These are phyloP conservation scores for Achaetomiella virescens DNA, from an alignment of 495 filamentous ascomycete genomes.

Conservation along the genomic window DNA sequence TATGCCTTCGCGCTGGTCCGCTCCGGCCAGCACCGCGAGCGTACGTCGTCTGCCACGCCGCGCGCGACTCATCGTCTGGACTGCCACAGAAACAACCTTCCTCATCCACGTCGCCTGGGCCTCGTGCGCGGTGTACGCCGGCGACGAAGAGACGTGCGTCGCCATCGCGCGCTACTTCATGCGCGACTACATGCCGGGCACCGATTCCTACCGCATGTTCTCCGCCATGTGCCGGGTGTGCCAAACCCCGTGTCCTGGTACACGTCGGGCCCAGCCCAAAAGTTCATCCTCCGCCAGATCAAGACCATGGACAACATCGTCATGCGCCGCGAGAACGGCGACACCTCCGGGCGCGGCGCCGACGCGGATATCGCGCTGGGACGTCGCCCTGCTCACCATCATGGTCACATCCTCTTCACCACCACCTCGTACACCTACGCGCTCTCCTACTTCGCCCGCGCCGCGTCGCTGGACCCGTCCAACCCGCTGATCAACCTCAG, in stretches of 20 bases:
- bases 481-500: slow-evolving; percentile 73
- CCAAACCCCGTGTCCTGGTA: slow-evolving; percentile 52
- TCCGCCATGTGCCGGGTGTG: slow-evolving; percentile 61
- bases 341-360: background rate
- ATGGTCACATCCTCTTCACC: slow-evolving; percentile 78
- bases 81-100: slow-evolving; percentile 58
- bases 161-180: slow-evolving; percentile 74
- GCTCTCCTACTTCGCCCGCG: slow-evolving; percentile 84
- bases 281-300: slow-evolving; percentile 83
- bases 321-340: slow-evolving; percentile 9
- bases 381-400: slow-evolving; percentile 68
- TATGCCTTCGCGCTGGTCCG: slow-evolving; percentile 71
- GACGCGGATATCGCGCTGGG: slow-evolving; percentile 33
- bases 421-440: slow-evolving; percentile 74
- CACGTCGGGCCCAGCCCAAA: slow-evolving; percentile 61
- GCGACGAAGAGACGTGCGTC: slow-evolving; percentile 72
- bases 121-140: slow-evolving; percentile 70
- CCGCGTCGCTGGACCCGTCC: slow-evolving; percentile 66
- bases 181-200: slow-evolving; percentile 75
- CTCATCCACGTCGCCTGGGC: slow-evolving; percentile 77
- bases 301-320: slow-evolving; percentile 70
- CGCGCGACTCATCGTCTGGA: slow-evolving; percentile 71
- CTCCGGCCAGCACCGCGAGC: slow-evolving; percentile 48
- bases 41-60: slow-evolving; percentile 69
- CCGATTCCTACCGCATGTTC: slow-evolving; percentile 79